These are phyloP conservation scores for Colletotrichum sp. DNA, from an alignment of 2,329 filamentous ascomycete species.

Conservation along the genomic window DNA sequence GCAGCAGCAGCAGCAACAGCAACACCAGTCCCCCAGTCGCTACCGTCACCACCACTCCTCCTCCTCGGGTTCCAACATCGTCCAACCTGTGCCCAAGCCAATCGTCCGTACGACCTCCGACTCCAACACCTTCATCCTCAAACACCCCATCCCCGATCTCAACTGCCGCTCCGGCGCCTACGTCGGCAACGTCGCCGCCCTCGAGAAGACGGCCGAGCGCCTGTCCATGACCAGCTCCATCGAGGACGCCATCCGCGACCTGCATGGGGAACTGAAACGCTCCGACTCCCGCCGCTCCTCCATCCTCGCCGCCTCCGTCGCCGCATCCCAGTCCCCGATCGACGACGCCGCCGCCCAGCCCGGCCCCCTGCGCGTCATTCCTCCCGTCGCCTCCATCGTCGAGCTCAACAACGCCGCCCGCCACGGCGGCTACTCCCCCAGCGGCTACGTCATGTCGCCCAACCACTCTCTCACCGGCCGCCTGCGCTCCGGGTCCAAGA, in stretches of 20 bases:
- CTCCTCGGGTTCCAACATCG: not conserved
- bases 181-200: slow-evolving; percentile 71
- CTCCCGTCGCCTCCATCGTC: slow-evolving; percentile 66
- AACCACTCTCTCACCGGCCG: slow-evolving; percentile 65
- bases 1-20: slow-evolving; percentile 4
- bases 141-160: slow-evolving; percentile 67
- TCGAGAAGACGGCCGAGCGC: slow-evolving; percentile 78
- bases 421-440: slow-evolving; percentile 73
- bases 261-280: slow-evolving; percentile 74
- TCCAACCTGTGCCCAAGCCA: slow-evolving; percentile 36
- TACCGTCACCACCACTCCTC: slow-evolving; percentile 17
- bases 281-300: slow-evolving; percentile 72
- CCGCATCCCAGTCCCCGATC: slow-evolving; percentile 25
- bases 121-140: slow-evolving; percentile 49
- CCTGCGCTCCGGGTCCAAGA: slow-evolving; percentile 60
- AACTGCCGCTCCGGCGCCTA: slow-evolving; percentile 67
- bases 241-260: slow-evolving; percentile 76
- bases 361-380: slow-evolving; percentile 47
- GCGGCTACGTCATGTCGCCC: slow-evolving; percentile 71
- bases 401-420: slow-evolving; percentile 72
- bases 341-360: slow-evolving; percentile 27
- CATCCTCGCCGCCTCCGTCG: slow-evolving; percentile 56
- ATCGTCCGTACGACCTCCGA: slow-evolving; percentile 53
- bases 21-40: not conserved
- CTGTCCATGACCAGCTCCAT: slow-evolving; percentile 78